Percentiles rank a stretch among this genome's conserved stretches.
These are phyloP conservation scores for Hypoxylon sp. DNA, from an alignment of 2,329 filamentous ascomycete species.

Conservation along the genomic window DNA sequence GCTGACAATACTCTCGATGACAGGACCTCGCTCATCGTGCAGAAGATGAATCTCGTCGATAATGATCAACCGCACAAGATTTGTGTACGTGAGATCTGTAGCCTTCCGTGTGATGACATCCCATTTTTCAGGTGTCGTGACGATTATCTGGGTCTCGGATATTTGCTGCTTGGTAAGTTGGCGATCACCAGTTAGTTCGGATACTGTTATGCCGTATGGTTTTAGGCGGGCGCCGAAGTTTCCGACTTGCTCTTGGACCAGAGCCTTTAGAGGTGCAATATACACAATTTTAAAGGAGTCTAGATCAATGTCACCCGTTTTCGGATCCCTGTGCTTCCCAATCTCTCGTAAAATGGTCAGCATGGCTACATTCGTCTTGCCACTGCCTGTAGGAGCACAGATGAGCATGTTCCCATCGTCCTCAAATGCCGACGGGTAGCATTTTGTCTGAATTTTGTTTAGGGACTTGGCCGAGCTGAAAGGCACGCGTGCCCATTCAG, in stretches of 20 bases:
- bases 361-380: conserved; percentile 99
- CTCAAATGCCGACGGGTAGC: conserved; percentile 90
- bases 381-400: conserved; percentile 96
- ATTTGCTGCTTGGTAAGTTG: conserved; percentile 99
- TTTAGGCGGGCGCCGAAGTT: conserved; percentile 95
- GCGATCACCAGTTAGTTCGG: conserved; percentile 97
- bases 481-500: conserved; percentile 89
- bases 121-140: conserved; percentile 99
- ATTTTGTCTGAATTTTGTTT: conserved; percentile 96
- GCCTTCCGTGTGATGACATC: conserved; percentile 99
- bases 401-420: conserved; percentile 98
- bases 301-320: conserved; percentile 93
- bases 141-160: conserved; percentile 96
- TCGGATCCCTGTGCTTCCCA: conserved; percentile 90
- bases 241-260: conserved; percentile 97
- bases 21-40: conserved; percentile 96
- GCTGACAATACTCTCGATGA: conserved; percentile 96
- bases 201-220: conserved; percentile 90
- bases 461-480: conserved; percentile 90
- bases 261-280: conserved; percentile 93
- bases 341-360: conserved; percentile 95
- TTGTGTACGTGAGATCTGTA: conserved; percentile 96
- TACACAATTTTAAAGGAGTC: conserved; percentile 99
- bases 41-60: conserved; percentile 99
- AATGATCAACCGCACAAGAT: conserved; percentile 94